These are phyloP conservation scores for Phytopythium delawarense DNA, from an alignment of 352 stramenopile species.

Conservation along the genomic window DNA sequence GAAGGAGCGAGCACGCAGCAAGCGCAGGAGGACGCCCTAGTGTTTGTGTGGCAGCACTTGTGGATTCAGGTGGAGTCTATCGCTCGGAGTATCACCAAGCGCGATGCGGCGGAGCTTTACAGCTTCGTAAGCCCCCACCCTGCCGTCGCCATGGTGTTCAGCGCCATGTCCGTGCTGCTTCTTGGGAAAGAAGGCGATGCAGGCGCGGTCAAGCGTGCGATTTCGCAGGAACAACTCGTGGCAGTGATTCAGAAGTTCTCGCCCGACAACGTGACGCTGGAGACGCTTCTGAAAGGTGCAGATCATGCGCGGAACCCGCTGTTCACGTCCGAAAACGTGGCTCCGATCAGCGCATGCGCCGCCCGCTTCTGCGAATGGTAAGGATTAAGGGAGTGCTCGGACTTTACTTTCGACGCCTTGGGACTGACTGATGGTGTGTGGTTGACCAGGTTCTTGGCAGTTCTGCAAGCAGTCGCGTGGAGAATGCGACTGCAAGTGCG, in stretches of 20 bases:
- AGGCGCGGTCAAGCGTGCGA: slow-evolving; percentile 41
- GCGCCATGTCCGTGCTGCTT: slow-evolving; percentile 49
- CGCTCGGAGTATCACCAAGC: slow-evolving; percentile 39
- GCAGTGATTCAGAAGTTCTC: slow-evolving; percentile 37
- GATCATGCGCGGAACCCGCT: slow-evolving; percentile 58
- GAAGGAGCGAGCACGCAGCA: background rate
- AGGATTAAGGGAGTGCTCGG: background rate
- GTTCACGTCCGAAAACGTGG: slow-evolving; percentile 61
- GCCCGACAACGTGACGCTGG: slow-evolving; percentile 28
- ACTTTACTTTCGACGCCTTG: background rate
- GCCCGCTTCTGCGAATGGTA: slow-evolving; percentile 90
- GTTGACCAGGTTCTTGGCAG: slow-evolving; percentile 39
- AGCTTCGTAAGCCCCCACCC: slow-evolving; percentile 79
- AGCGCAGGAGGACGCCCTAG: background rate
- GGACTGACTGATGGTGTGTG: background rate
- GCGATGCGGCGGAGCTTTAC: slow-evolving; percentile 72
- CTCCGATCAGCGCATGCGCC: slow-evolving; percentile 79
- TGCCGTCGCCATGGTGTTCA: slow-evolving; percentile 73
- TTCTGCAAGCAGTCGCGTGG: slow-evolving; percentile 71
- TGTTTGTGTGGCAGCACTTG: slow-evolving; percentile 26
- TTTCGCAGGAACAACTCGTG: slow-evolving; percentile 71
- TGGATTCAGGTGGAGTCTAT: slow-evolving; percentile 33
- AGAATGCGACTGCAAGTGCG: slow-evolving; percentile 31
- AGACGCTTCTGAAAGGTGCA: slow-evolving; percentile 31
- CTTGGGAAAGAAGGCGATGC: slow-evolving; percentile 35